Conservation (phyloP, 257 asterid genomes). For the Solanum etuberosum region DNA sequence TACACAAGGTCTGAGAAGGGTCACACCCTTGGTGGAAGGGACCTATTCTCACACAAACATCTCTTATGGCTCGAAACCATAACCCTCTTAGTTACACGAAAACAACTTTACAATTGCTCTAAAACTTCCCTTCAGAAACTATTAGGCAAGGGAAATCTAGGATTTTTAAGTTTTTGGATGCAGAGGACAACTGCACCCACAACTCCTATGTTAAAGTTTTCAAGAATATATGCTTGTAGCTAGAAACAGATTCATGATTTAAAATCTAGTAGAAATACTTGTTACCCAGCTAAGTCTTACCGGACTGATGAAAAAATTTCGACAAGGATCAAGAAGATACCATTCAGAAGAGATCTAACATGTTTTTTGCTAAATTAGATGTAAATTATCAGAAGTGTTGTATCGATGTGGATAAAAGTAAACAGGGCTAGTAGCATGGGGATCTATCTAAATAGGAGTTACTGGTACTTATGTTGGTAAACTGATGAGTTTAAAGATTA, state of each 20-base stretch:
- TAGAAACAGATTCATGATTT: neutral
- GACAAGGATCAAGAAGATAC: constrained; percentile 13
- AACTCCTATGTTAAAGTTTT: neutral
- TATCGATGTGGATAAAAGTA: constrained; percentile 50
- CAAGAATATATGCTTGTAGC: neutral
- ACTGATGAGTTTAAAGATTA: neutral
- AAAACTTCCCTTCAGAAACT: neutral
- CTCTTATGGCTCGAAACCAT: neutral
- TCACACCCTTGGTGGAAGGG: neutral
- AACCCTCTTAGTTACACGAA: neutral
- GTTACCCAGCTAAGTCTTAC: neutral
- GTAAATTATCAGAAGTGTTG: constrained; percentile 43
- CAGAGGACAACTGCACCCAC: neutral
- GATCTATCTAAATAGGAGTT: constrained; percentile 22
- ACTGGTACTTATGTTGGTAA: neutral
- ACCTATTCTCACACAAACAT: neutral
- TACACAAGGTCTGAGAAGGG: neutral
- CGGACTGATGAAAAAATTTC: neutral
- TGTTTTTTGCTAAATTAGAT: constrained; percentile 24
- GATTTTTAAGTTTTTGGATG: neutral
- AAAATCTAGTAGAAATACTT: neutral
- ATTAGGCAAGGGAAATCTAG: neutral
- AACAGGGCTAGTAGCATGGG: constrained; percentile 48
- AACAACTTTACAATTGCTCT: neutral
- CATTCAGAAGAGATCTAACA: constrained; percentile 17